Base-by-base conservation (phyloP, 495 filamentous ascomycete genomes). In the Penicillium robsamsonii region DNA sequence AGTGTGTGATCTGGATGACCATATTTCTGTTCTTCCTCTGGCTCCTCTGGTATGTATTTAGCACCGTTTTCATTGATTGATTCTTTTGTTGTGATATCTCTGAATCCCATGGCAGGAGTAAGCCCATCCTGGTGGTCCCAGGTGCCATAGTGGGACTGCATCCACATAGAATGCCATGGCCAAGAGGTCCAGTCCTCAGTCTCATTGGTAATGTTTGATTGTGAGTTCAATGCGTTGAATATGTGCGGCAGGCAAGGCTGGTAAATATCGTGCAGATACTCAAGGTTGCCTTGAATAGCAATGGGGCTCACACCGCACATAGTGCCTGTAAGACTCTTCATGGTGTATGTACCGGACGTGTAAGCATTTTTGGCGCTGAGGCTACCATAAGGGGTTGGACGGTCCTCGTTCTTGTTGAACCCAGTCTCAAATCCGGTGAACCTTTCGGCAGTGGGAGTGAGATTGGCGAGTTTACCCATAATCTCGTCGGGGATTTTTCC, bases 261-360 rank as follows among this genome's bases (percentile, higher is more conserved):
- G 50, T 77, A 77, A 37, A 74, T 72, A 40, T 73, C 67, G 31
- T 70, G 58, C 37, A 55, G 45, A 24, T 69, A 67, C 53, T 75
- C 73, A 24, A 61, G 60, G 38, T 69, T 64, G 46, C 69, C 69
- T 37, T 73, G 66, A 18, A 67, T 71, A 42, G 66, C 64, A 10
- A 75, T 60, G 2, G 73, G 72, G 56, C 67, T 68, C 38, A 78
- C 68, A 8, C 77, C 77, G 44, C 78, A 81, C 29, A 79, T 59
- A 15, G 72, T 76, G 2, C 75, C 77, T 4, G 71, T 60, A 7
- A 79, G 43, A 55, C 72, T 77, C 57, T 81, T 81, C 25, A 80
- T 60, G 3, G 78, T 79, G 53, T 77, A 79, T 11, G 75, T 79
- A n/a, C 75, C 74, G 7, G 74, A 71, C 15, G 76, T 79, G 33